Evolutionary conservation across 768 basidiomycete species (phyloP), one percentile per base, ranked within the genome.

Genomic region (Hemileccinum rubropunctum): DNA sequence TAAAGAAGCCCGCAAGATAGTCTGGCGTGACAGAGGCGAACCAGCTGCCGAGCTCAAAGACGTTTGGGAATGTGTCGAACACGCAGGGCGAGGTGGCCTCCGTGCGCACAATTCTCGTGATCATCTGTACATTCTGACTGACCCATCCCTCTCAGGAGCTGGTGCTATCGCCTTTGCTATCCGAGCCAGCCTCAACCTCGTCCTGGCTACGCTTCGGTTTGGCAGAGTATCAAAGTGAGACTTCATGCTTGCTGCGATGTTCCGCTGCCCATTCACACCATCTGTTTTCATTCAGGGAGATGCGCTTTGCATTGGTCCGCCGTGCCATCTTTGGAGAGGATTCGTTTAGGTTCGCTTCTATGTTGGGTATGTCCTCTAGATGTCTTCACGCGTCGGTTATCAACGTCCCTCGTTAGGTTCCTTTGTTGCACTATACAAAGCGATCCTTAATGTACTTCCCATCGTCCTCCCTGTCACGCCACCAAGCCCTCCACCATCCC

Each of bases 261-360:
- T 18, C 15, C 2, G 8, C 26, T 2, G 10, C 18, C 11, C 11
- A 51, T 37, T 50, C 46, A 46, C 28, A 20, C 8, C n/a, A 18
- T 36, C 33, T n/a, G 30, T 41, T 11, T 37, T 41, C n/a, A 21
- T 46, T 5, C 58, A 93, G 89, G 59, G 72, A 80, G n/a, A 68
- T 78, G 47, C 81, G 87, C 10, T 68, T 88, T 8, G 68, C 80
- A 4, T 65, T 93, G 20, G 75, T 97, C 43, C 80, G 86, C 4
- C 88, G 81, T 71, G 94, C 92, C 0, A 73, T 95, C 38, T 89
- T 97, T 57, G 93, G 93, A 0, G 54, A 73, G 36, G 94, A 97
- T 61, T 84, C 90, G 0, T 78, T 87, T 61, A 75, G 94, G 17
- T 95, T 95, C 55, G 90, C 85, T 4, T 82, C 85, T 0, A 95